These are phyloP conservation scores for Sugiyamaella castrensis DNA, from an alignment of 1,139 yeast species.

Conservation along the genomic window DNA sequence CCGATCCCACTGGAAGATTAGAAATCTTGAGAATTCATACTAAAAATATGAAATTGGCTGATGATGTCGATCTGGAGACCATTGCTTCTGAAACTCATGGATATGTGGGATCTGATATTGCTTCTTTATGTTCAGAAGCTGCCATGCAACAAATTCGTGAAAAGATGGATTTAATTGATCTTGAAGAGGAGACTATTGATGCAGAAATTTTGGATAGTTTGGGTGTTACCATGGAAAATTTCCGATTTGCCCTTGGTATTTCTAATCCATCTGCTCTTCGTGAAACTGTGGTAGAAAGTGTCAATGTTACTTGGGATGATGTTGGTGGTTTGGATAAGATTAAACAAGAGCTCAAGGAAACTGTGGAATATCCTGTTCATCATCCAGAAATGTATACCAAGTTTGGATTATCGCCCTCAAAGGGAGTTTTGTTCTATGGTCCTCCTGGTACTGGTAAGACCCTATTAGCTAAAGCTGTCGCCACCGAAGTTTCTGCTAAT, in stretches of 20 bases:
- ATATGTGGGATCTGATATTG: constrained; percentile 94
- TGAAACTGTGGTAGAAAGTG: constrained; percentile 98
- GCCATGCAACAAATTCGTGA: constrained; percentile 99
- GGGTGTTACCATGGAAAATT: constrained; percentile 99
- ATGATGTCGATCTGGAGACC: constrained; percentile 91
- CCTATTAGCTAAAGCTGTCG: constrained; percentile 94
- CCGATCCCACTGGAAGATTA: constrained; percentile 97
- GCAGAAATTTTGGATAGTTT: constrained; percentile 95
- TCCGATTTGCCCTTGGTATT: constrained; percentile 95
- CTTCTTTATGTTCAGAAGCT: constrained; percentile 96
- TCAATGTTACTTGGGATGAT: constrained; percentile 98
- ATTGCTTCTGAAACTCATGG: constrained; percentile 94
- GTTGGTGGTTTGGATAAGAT: constrained; percentile 94
- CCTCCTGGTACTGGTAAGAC: constrained; percentile 99
- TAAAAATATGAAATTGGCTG: constrained; percentile 95
- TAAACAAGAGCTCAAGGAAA: constrained; percentile 95
- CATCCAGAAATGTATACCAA: constrained; percentile 99
- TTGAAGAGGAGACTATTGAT: constrained; percentile 96
- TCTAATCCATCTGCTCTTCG: constrained; percentile 99
- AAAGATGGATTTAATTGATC: constrained; percentile 96
- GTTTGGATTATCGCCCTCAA: constrained; percentile 95
- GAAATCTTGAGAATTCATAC: constrained; percentile 93
- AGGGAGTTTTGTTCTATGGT: constrained; percentile 97
- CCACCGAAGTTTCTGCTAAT: constrained; percentile 95
- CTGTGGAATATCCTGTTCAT: constrained; percentile 96